A percentile compares a stretch with the other conserved stretches of the same genome.
phyloP scores from a whole-genome alignment of 2,329 filamentous ascomycete species.

The Pseudogymnoascus destructans region DNA sequence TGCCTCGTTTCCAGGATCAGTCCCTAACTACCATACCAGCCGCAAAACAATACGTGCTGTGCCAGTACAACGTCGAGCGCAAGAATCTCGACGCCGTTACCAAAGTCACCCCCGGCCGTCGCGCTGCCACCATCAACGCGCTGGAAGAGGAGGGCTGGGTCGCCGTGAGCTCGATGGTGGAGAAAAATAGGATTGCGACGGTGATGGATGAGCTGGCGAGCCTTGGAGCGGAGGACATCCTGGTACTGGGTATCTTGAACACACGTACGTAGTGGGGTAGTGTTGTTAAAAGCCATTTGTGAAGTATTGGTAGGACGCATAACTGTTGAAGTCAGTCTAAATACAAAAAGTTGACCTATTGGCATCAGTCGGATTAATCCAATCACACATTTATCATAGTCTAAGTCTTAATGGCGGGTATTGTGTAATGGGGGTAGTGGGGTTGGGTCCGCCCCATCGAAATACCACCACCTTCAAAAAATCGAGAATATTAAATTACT shows the following conservation, averaged over 20 bases:
- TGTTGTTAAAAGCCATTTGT: too few species aligned
- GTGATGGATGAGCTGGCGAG: constrained; percentile 26
- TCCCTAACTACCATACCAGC: constrained; percentile 31
- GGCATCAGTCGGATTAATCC: too few species aligned
- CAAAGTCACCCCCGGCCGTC: constrained; percentile 81
- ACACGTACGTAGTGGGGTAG: constrained; percentile 18
- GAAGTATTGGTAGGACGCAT: too few species aligned
- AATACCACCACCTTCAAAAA: too few species aligned
- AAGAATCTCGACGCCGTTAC: constrained; percentile 51
- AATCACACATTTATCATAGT: neutral
- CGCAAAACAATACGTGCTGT: constrained; percentile 85
- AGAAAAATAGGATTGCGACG: constrained; percentile 35
- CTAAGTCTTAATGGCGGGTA: too few species aligned
- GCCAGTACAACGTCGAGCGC: constrained; percentile 88
- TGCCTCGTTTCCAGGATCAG: neutral
- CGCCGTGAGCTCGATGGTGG: constrained; percentile 87
- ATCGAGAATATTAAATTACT: too few species aligned
- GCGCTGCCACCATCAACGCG: constrained; percentile 81
- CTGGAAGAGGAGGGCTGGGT: constrained; percentile 87
- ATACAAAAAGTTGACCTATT: too few species aligned
- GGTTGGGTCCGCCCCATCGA: too few species aligned
- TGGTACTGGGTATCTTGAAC: constrained; percentile 26
- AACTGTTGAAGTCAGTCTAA: too few species aligned
- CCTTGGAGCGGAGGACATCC: constrained; percentile 25
- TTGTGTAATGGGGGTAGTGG: too few species aligned